phyloP scores from a whole-genome alignment of 768 basidiomycete species.

The Mrakia frigida region DNA sequence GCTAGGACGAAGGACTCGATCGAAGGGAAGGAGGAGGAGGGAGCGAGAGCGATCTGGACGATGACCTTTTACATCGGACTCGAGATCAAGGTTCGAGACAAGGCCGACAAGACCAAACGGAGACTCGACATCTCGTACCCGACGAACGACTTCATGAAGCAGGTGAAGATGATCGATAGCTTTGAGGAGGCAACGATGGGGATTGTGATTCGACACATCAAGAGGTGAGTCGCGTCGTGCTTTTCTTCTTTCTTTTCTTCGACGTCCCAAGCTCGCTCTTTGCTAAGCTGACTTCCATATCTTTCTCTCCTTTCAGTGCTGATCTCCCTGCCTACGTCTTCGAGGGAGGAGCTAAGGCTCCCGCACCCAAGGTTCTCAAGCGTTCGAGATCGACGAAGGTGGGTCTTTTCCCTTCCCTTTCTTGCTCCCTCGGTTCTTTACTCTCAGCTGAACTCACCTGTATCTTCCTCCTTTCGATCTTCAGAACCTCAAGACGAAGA shows the following conservation, averaged over 20 bases:
- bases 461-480: no score
- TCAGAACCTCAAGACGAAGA: constrained; percentile 10
- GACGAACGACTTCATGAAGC: constrained; percentile 86
- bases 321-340: constrained; percentile 32
- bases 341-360: constrained; percentile 20
- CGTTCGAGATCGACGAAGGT: constrained; percentile 30
- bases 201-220: constrained; percentile 87
- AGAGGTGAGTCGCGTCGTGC: constrained; percentile 55
- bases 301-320: neutral
- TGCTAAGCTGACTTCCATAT: no score
- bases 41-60: constrained; percentile 74
- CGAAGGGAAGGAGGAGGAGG: constrained; percentile 59
- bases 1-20: constrained; percentile 73
- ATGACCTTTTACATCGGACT: constrained; percentile 98
- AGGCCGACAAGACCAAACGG: constrained; percentile 60
- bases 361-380: constrained; percentile 30
- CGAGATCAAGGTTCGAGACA: constrained; percentile 56
- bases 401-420: neutral
- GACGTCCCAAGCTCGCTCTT: no score
- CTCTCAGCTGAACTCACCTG: neutral
- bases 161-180: constrained; percentile 92
- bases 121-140: constrained; percentile 95
- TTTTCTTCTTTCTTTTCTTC: no score
- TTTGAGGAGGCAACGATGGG: constrained; percentile 91
- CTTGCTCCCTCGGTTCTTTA: neutral